These are phyloP conservation scores for Chytriomyces sp. DNA, from an alignment of 192 early-diverging fungal species.

Conservation along the genomic window DNA sequence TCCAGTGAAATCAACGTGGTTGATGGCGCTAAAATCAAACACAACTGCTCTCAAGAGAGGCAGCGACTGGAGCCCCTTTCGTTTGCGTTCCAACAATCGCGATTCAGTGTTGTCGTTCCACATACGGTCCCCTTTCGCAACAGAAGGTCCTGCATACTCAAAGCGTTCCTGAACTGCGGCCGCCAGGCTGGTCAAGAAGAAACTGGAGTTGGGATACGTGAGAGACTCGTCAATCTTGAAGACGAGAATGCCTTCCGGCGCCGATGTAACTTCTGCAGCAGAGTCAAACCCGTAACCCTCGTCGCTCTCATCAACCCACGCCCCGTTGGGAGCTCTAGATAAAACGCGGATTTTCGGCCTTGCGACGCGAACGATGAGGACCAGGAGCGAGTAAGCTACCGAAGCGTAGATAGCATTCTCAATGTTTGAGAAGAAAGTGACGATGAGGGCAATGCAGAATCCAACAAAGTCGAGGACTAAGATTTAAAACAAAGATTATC, in stretches of 20 bases:
- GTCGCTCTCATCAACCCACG: constrained; percentile 41
- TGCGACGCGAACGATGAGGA: constrained; percentile 82
- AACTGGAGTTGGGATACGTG: constrained; percentile 73
- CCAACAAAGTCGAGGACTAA: not conserved
- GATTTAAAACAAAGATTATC: not conserved
- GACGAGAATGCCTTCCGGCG: constrained; percentile 72
- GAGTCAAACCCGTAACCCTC: constrained; percentile 2
- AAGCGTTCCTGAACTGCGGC: constrained; percentile 32
- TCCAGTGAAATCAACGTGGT: constrained; percentile 80
- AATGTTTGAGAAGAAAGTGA: constrained; percentile 70
- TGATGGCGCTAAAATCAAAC: constrained; percentile 82
- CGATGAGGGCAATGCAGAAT: constrained; percentile 50
- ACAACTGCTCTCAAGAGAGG: constrained; percentile 70
- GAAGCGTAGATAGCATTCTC: constrained; percentile 84
- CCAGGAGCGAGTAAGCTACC: constrained; percentile 70
- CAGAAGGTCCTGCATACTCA: constrained; percentile 32
- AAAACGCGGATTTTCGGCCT: constrained; percentile 67
- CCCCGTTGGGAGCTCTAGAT: constrained; percentile 28
- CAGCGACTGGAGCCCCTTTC: not conserved
- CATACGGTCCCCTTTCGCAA: constrained; percentile 20
- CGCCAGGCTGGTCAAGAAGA: constrained; percentile 46
- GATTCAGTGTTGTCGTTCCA: constrained; percentile 53
- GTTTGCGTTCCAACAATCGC: not conserved
- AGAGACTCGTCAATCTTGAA: constrained; percentile 69
- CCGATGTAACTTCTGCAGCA: not conserved